Evolutionary conservation across 2,329 filamentous ascomycete genomes (phyloP).

Genomic region (Pseudopyrenochaeta lycopersici): DNA sequence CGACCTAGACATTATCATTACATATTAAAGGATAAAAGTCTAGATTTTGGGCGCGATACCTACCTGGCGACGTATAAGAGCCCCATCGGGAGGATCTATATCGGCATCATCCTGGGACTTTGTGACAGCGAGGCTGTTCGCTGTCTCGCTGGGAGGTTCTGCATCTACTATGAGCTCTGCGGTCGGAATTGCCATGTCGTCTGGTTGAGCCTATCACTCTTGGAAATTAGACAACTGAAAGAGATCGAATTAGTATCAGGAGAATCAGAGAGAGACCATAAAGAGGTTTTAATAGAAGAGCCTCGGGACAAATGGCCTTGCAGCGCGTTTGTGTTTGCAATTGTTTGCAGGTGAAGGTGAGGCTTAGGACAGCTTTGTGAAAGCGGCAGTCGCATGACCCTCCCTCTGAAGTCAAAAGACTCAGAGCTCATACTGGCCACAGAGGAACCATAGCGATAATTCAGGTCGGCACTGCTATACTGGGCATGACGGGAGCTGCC

Average conservation of each 20-base stretch:
- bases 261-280: no score
- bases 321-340: no score
- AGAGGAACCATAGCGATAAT: no score
- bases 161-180: background rate
- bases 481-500: no score
- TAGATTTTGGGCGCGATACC: background rate
- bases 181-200: constrained; percentile 6
- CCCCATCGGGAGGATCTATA: constrained; percentile 38
- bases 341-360: no score
- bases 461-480: no score
- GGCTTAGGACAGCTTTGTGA: no score
- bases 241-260: background rate
- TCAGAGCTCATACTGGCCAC: no score
- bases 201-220: background rate
- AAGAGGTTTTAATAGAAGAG: no score
- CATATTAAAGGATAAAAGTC: background rate
- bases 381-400: no score
- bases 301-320: no score
- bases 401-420: no score
- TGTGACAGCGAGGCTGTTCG: background rate
- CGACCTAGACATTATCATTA: constrained; percentile 48
- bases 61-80: constrained; percentile 40
- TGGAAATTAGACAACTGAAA: background rate
- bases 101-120: background rate
- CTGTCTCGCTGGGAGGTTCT: background rate